These are phyloP conservation scores for Mortierella sp. DNA, from an alignment of 371 early-diverging fungal species.

Conservation along the genomic window DNA sequence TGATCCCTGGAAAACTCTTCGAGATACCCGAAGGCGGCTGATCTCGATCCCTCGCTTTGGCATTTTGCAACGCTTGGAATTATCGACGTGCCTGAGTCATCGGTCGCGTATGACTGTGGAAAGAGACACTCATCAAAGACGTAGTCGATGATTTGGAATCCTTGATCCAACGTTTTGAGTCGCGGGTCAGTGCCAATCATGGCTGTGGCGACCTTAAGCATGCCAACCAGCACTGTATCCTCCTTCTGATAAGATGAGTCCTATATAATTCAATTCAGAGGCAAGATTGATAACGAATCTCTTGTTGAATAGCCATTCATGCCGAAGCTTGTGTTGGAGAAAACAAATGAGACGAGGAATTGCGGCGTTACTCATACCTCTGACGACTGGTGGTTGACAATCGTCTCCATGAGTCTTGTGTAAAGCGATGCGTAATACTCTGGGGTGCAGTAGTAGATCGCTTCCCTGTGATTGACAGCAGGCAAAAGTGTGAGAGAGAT, in stretches of 20 bases:
- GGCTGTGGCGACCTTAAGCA: conserved; percentile 58
- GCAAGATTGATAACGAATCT: background rate
- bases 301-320: background rate
- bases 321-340: background rate
- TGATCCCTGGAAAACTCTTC: conserved; percentile 47
- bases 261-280: conserved; percentile 14
- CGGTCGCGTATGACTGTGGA: conserved; percentile 6
- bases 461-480: conserved; percentile 20
- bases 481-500: background rate
- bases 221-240: conserved; percentile 58
- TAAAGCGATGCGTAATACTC: conserved; percentile 32
- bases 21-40: conserved; percentile 58
- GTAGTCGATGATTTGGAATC: conserved; percentile 31
- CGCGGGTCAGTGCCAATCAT: conserved; percentile 39
- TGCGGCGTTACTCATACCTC: conserved; percentile 34
- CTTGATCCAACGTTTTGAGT: conserved; percentile 27
- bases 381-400: conserved; percentile 47
- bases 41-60: conserved; percentile 47
- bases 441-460: conserved; percentile 26
- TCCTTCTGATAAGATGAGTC: conserved; percentile 40
- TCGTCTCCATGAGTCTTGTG: conserved; percentile 44
- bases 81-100: background rate
- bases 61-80: conserved; percentile 30
- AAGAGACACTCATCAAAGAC: conserved; percentile 56
- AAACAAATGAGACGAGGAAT: background rate